Evolutionary conservation across 257 asterid genomes (phyloP), one percentile per base, ranked within the genome.

Genomic region (Jasminum sambac): DNA sequence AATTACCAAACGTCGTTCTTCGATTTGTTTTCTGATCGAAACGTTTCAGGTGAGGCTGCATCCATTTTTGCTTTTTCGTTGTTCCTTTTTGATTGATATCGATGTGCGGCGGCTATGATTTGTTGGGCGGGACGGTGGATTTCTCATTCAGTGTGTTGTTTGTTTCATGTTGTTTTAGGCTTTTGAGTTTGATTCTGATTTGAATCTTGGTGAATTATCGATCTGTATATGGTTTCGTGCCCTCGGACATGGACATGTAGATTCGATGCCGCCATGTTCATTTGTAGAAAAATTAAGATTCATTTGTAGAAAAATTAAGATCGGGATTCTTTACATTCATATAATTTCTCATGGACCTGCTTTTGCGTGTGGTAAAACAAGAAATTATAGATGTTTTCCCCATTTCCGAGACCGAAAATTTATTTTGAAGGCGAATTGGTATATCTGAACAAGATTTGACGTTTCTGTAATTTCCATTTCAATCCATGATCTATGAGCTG

Each of bases 1-100:
- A 66, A 61, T 72, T 63, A 61, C 62, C 16, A 73, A 76, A 67
- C 74, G 79, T 50, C 72, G 17, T 69, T 72, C 52, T 63, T 14
- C 70, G 66, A 21, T 72, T 55, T 75, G 74, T 66, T 62, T 55
- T 36, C 72, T 75, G 74, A 36, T 66, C 83, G 81, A 80, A 80
- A 77, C 65, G 79, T 44, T 65, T 30, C 72, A 80, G 88, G 88
- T 84, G 77, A 84, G 76, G 57, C 79, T 69, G 68, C 77, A 36
- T 55, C 67, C 73, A 30, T 30, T 30, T 30, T 30, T 72, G 14
- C 38, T 17, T 72, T 21, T 66, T 6, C 42, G 1, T 17, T 3
- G 2, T 57, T 55, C 36, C 36, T 73, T 61, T 60, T 71, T 76
- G 72, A 57, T 68, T 75, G 75, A 72, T 78, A 48, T 38, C 67